Percentiles rank a stretch among this genome's conserved stretches.
Conservation (phyloP, 23 red algal species). For the Gracilaria gracilis region DNA sequence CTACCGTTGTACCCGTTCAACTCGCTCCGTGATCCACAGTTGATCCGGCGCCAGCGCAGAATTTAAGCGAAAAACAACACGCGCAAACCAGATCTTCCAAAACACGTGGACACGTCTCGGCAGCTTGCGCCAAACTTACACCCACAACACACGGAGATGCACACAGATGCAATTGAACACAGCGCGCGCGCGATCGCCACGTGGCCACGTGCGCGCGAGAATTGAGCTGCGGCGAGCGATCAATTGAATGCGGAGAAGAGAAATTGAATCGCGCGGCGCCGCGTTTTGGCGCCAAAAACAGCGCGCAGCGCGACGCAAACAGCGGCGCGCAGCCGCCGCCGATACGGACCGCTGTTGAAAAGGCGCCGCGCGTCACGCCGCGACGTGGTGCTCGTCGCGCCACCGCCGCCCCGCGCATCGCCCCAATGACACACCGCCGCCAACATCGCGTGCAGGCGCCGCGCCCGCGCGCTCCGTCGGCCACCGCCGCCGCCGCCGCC, state of each 20-base stretch:
- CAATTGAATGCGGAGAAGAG: too few species aligned
- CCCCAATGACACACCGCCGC: conserved; percentile 1
- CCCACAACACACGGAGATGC: too few species aligned
- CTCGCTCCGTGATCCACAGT: background rate
- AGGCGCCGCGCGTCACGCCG: background rate
- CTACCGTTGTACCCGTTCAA: too few species aligned
- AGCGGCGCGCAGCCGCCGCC: too few species aligned
- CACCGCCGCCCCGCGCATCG: background rate
- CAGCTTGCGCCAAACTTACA: too few species aligned
- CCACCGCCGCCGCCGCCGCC: background rate
- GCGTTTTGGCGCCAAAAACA: background rate
- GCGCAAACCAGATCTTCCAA: background rate
- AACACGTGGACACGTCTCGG: conserved; percentile 23
- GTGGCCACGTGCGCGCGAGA: background rate
- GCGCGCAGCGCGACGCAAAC: background rate
- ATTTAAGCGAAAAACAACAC: background rate
- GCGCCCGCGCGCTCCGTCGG: background rate
- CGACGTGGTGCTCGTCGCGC: too few species aligned
- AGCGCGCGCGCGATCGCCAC: background rate
- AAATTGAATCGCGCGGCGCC: too few species aligned
- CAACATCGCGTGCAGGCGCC: conserved; percentile 5
- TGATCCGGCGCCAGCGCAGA: background rate
- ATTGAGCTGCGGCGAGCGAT: background rate
- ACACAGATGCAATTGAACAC: too few species aligned
- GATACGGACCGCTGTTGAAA: too few species aligned